phyloP scores from a whole-genome alignment of 495 filamentous ascomycete genomes.

The Pseudevernia furfuracea region DNA sequence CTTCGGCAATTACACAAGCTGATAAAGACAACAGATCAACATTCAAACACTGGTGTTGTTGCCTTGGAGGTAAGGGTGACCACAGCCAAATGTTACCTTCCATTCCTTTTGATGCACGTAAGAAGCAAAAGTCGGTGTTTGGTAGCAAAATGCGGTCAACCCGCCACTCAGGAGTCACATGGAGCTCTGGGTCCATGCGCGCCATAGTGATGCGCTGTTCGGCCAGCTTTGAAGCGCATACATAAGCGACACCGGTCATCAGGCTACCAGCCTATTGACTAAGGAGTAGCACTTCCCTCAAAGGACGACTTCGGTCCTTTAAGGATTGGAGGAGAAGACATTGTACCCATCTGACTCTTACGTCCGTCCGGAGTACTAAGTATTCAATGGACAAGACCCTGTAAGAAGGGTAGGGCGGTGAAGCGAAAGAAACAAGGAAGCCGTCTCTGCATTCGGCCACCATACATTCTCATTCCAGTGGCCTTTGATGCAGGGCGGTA shows the following conservation, averaged over 20 bases:
- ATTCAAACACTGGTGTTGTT: neutral
- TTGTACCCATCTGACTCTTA: neutral
- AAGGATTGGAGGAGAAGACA: slow-evolving; percentile 1
- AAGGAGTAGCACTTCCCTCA: neutral
- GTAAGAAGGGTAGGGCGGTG: neutral
- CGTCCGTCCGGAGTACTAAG: neutral
- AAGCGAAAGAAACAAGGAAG: slow-evolving; percentile 3
- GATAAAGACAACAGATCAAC: neutral
- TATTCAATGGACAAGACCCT: neutral
- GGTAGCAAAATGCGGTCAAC: slow-evolving; percentile 4
- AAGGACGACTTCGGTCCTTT: neutral
- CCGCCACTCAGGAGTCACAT: slow-evolving; percentile 14
- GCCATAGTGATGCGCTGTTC: slow-evolving; percentile 15
- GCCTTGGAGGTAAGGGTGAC: neutral
- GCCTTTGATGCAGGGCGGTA: neutral
- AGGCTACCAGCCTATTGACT: slow-evolving; percentile 11
- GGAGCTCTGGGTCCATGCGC: slow-evolving; percentile 16
- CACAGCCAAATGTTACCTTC: neutral
- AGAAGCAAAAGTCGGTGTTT: neutral
- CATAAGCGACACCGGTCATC: slow-evolving; percentile 17
- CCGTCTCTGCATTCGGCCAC: slow-evolving; percentile 7
- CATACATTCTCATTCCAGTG: slow-evolving; percentile 5
- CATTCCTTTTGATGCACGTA: neutral
- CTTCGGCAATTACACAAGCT: neutral
- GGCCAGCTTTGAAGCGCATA: slow-evolving; percentile 8